Percentiles rank a stretch among this genome's conserved stretches.
phyloP scores from a whole-genome alignment of 202 grass and related monocot genomes.

The Zizania palustris region DNA sequence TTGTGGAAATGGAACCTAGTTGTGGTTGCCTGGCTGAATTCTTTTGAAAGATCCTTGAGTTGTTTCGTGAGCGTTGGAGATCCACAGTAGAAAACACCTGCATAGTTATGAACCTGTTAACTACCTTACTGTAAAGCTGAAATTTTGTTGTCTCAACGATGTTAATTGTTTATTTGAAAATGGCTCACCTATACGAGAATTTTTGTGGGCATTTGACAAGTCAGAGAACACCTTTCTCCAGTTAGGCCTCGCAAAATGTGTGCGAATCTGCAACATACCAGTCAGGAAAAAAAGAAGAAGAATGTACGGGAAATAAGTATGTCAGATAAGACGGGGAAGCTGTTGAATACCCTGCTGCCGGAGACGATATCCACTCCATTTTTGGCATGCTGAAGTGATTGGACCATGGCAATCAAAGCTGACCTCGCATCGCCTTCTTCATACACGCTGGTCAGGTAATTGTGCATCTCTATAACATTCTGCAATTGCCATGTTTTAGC shows the following conservation, averaged over 20 bases:
- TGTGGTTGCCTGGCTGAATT: constrained; percentile 92
- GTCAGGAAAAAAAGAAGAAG: constrained; percentile 4
- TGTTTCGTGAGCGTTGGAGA: constrained; percentile 80
- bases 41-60: constrained; percentile 84
- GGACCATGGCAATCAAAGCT: constrained; percentile 91
- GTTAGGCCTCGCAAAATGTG: constrained; percentile 96
- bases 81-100: constrained; percentile 98
- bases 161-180: not conserved
- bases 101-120: constrained; percentile 42
- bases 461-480: constrained; percentile 98
- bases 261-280: constrained; percentile 69
- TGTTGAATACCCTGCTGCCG: constrained; percentile 65
- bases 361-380: constrained; percentile 95
- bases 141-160: not conserved
- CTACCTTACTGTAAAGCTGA: constrained; percentile 9
- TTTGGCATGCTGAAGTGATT: constrained; percentile 94
- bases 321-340: not conserved
- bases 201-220: constrained; percentile 74
- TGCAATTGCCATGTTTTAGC: constrained; percentile 51
- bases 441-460: constrained; percentile 98
- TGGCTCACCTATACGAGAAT: constrained; percentile 77
- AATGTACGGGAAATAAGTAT: not conserved
- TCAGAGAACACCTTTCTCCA: constrained; percentile 98
- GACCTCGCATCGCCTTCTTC: constrained; percentile 98
- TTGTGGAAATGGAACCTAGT: constrained; percentile 99